Conservation (phyloP, 2,329 filamentous ascomycete species). For the Fusarium pininemorale region DNA sequence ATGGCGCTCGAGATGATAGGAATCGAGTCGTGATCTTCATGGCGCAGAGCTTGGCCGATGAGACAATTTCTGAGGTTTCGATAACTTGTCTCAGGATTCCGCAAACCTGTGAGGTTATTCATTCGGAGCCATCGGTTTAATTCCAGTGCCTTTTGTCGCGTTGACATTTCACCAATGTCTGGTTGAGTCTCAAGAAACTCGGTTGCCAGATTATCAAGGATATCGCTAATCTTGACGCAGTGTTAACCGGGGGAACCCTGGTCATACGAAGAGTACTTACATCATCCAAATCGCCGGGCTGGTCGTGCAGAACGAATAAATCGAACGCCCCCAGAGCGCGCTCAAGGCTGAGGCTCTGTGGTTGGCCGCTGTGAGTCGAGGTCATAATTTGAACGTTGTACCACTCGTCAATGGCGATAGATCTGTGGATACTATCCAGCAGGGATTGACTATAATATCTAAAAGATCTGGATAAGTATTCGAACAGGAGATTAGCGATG, state of each 20-base stretch:
- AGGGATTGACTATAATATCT: constrained; percentile 81
- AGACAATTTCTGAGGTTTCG: constrained; percentile 87
- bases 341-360: constrained; percentile 67
- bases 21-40: constrained; percentile 78
- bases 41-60: constrained; percentile 81
- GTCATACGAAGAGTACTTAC: constrained; percentile 52
- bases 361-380: constrained; percentile 20
- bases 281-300: constrained; percentile 77
- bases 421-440: constrained; percentile 82
- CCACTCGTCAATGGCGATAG: constrained; percentile 83
- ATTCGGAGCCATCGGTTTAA: constrained; percentile 75
- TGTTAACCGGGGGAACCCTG: constrained; percentile 11
- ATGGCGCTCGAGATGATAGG: constrained; percentile 89
- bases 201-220: constrained; percentile 71
- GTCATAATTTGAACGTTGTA: constrained; percentile 48
- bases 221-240: constrained; percentile 62
- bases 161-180: constrained; percentile 64
- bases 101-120: constrained; percentile 75
- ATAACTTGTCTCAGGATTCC: constrained; percentile 72
- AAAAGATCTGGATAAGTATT: not conserved
- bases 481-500: constrained; percentile 42
- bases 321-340: constrained; percentile 84
- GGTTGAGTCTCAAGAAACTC: constrained; percentile 64
- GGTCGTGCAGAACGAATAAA: constrained; percentile 82
- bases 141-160: constrained; percentile 72